Percentiles rank a stretch among this genome's conserved stretches.
These are phyloP conservation scores for Ilex asprella DNA, from an alignment of 257 asterid species.

Conservation along the genomic window DNA sequence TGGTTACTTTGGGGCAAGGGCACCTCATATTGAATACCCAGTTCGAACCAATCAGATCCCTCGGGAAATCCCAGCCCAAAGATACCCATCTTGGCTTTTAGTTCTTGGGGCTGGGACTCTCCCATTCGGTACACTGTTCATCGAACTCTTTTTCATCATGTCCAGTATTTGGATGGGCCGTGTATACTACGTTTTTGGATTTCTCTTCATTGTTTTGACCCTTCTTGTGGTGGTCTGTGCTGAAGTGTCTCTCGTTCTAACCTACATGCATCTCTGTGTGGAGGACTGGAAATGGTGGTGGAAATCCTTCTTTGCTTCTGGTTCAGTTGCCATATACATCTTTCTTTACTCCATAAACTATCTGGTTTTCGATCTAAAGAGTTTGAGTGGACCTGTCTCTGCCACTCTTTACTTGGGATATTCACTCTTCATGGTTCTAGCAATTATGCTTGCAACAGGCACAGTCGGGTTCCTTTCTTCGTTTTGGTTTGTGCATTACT, in stretches of 20 bases:
- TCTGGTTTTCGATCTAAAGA: conserved; percentile 69
- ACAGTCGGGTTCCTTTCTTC: conserved; percentile 81
- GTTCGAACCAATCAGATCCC: conserved; percentile 81
- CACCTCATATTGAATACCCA: conserved; percentile 74
- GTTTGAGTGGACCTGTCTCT: conserved; percentile 77
- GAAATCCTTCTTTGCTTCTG: conserved; percentile 89
- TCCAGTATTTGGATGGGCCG: conserved; percentile 93
- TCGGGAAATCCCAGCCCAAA: conserved; percentile 80
- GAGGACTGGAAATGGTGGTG: conserved; percentile 98
- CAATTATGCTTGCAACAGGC: conserved; percentile 86
- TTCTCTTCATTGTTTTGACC: conserved; percentile 56
- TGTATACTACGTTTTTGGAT: conserved; percentile 80
- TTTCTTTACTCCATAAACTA: conserved; percentile 67
- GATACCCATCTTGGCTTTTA: conserved; percentile 82
- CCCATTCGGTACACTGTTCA: conserved; percentile 91
- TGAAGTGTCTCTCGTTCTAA: conserved; percentile 80
- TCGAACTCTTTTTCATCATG: conserved; percentile 90
- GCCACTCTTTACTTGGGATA: conserved; percentile 84
- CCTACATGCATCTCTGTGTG: conserved; percentile 89
- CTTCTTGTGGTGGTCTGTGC: conserved; percentile 79
- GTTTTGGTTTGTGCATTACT: conserved; percentile 85
- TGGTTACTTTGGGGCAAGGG: conserved; percentile 70
- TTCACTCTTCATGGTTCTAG: conserved; percentile 74
- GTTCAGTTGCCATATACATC: conserved; percentile 76
- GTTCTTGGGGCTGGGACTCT: conserved; percentile 94